phyloP scores from a whole-genome alignment of 768 basidiomycete genomes.

The Postia placenta region DNA sequence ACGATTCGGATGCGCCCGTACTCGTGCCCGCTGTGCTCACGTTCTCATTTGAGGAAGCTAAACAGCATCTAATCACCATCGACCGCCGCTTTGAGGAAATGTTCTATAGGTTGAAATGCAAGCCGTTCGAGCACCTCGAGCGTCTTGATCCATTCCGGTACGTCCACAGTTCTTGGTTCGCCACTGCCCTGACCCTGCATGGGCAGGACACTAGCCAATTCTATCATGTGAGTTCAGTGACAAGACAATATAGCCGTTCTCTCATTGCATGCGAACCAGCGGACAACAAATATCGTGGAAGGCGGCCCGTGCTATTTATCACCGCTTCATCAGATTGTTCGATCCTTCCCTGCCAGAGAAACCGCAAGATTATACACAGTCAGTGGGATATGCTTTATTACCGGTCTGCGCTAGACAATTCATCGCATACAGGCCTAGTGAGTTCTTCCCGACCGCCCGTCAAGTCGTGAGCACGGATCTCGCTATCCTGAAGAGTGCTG shows the following conservation, averaged over 20 bases:
- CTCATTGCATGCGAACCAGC: slow-evolving; percentile 34
- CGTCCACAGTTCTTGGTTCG: slow-evolving; percentile 6
- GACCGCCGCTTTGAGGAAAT: slow-evolving; percentile 70
- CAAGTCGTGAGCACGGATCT: slow-evolving; percentile 61
- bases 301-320: slow-evolving; percentile 78
- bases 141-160: slow-evolving; percentile 81
- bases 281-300: slow-evolving; percentile 84
- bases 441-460: slow-evolving; percentile 67
- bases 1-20: slow-evolving; percentile 14
- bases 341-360: slow-evolving; percentile 71
- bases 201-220: slow-evolving; percentile 58
- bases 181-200: background rate
- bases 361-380: slow-evolving; percentile 30
- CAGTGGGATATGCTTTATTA: background rate
- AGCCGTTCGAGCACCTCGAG: slow-evolving; percentile 71
- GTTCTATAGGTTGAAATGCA: slow-evolving; percentile 61
- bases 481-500: slow-evolving; percentile 58
- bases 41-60: slow-evolving; percentile 77
- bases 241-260: too few species aligned
- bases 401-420: background rate
- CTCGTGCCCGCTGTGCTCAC: slow-evolving; percentile 65
- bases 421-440: slow-evolving; percentile 1
- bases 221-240: slow-evolving; percentile 49
- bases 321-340: slow-evolving; percentile 73
- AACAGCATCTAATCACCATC: slow-evolving; percentile 55